phyloP scores from a whole-genome alignment of 176 grass and related monocot species.

The Aegilops speltoides region DNA sequence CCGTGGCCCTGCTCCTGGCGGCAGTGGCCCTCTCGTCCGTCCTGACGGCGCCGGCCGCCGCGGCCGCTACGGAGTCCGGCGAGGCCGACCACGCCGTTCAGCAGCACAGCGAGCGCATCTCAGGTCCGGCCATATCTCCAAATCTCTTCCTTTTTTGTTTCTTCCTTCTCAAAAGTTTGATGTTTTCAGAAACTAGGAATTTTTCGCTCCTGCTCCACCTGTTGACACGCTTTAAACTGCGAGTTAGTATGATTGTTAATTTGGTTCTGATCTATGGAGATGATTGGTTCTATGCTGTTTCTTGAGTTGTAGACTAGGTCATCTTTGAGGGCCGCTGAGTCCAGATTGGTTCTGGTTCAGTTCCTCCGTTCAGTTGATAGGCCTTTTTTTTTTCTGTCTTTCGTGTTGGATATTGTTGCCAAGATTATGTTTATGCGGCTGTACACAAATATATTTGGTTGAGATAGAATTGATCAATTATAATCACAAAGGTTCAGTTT shows the following conservation, averaged over 20 bases:
- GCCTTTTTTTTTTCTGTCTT: background rate
- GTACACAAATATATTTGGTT: background rate
- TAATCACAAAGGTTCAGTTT: background rate
- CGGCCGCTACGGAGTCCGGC: background rate
- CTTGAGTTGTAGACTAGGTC: constrained; percentile 10
- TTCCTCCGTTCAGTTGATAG: background rate
- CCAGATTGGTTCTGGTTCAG: background rate
- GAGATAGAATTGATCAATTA: background rate
- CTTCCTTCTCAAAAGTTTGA: background rate
- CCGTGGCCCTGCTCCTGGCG: constrained; percentile 28
- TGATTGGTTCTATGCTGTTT: constrained; percentile 3
- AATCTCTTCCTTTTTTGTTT: background rate
- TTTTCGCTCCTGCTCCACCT: background rate
- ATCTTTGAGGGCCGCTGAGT: constrained; percentile 14
- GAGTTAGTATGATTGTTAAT: background rate
- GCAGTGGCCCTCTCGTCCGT: constrained; percentile 25
- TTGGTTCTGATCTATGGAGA: constrained; percentile 3
- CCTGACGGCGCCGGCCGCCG: background rate
- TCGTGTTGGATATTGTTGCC: background rate
- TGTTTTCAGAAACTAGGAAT: background rate
- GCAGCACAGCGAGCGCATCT: constrained; percentile 59
- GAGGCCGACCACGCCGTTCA: constrained; percentile 29
- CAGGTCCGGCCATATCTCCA: constrained; percentile 21
- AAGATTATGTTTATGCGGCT: background rate
- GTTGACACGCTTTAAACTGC: background rate